These are phyloP conservation scores for Colletotrichum magnum DNA, from an alignment of 2,329 filamentous ascomycete genomes.

Conservation along the genomic window DNA sequence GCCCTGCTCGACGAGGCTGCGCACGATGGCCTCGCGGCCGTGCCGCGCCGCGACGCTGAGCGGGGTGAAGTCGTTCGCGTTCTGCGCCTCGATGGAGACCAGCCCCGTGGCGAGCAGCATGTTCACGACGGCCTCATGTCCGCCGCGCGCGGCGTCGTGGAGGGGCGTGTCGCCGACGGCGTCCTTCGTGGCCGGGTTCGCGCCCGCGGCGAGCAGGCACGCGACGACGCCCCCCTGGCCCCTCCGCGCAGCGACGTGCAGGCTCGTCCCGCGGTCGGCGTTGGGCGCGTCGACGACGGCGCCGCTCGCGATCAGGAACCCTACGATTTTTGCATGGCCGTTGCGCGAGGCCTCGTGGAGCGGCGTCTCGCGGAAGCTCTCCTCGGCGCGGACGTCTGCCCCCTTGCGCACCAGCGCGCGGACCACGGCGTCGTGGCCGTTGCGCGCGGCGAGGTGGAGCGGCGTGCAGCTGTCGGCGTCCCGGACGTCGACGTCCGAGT, in stretches of 20 bases:
- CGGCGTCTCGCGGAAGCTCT: slow-evolving; percentile 39
- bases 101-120: slow-evolving; percentile 39
- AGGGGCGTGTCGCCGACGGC: slow-evolving; percentile 42
- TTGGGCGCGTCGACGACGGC: slow-evolving; percentile 41
- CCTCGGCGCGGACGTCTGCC: slow-evolving; percentile 39
- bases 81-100: slow-evolving; percentile 40
- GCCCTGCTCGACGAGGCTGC: slow-evolving; percentile 41
- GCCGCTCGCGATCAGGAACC: slow-evolving; percentile 33
- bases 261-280: slow-evolving; percentile 36
- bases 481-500: slow-evolving; percentile 36
- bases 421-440: slow-evolving; percentile 40
- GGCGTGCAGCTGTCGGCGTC: slow-evolving; percentile 39
- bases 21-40: slow-evolving; percentile 41
- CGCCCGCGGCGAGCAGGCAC: slow-evolving; percentile 29
- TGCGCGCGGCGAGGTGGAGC: slow-evolving; percentile 38
- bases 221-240: slow-evolving; percentile 26
- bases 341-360: slow-evolving; percentile 37
- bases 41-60: slow-evolving; percentile 40
- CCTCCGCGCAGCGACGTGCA: slow-evolving; percentile 35
- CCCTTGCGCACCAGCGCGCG: slow-evolving; percentile 31
- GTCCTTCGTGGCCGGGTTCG: slow-evolving; percentile 41
- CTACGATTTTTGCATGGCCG: slow-evolving; percentile 32
- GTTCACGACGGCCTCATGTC: slow-evolving; percentile 36
- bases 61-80: slow-evolving; percentile 40
- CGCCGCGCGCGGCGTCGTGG: slow-evolving; percentile 37